Evolutionary conservation across 805 yeast species (phyloP).

Genomic region (Kodamaea restingae): DNA sequence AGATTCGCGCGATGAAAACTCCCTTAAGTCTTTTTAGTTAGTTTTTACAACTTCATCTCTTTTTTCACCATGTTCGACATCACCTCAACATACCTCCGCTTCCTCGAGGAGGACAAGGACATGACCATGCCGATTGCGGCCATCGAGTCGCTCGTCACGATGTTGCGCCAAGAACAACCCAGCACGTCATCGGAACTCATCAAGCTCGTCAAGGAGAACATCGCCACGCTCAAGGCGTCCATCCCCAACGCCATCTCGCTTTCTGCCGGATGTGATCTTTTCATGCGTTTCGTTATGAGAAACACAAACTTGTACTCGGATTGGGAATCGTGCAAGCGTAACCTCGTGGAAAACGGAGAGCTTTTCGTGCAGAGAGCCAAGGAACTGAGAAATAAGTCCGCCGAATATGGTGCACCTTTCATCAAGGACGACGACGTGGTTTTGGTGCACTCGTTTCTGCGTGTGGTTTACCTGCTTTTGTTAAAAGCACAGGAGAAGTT

Average conservation of each 20-base stretch:
- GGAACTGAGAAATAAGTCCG: constrained; percentile 81
- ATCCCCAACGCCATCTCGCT: constrained; percentile 90
- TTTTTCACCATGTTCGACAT: constrained; percentile 56
- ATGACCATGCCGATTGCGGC: constrained; percentile 99
- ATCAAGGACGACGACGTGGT: constrained; percentile 90
- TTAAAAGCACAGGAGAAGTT: constrained; percentile 66
- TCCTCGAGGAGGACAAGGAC: constrained; percentile 85
- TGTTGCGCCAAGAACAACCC: constrained; percentile 79
- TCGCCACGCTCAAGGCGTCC: constrained; percentile 65
- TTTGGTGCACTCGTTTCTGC: constrained; percentile 84
- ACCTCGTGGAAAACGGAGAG: constrained; percentile 90
- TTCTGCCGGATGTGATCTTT: constrained; percentile 96
- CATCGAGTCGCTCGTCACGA: constrained; percentile 85
- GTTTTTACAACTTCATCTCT: no score
- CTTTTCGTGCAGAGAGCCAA: constrained; percentile 88
- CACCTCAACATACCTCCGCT: constrained; percentile 71
- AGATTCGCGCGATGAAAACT: no score
- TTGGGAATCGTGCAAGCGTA: constrained; percentile 90
- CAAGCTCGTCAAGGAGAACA: constrained; percentile 72
- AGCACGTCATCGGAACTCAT: constrained; percentile 91
- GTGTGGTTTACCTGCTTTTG: constrained; percentile 80
- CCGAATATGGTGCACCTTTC: constrained; percentile 81
- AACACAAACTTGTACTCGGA: constrained; percentile 84
- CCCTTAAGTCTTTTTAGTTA: no score
- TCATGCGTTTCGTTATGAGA: constrained; percentile 87